A percentile compares a stretch with the other conserved stretches of the same genome.
phyloP scores from a whole-genome alignment of 805 yeast species.

The Kurtzmaniella fragi region DNA sequence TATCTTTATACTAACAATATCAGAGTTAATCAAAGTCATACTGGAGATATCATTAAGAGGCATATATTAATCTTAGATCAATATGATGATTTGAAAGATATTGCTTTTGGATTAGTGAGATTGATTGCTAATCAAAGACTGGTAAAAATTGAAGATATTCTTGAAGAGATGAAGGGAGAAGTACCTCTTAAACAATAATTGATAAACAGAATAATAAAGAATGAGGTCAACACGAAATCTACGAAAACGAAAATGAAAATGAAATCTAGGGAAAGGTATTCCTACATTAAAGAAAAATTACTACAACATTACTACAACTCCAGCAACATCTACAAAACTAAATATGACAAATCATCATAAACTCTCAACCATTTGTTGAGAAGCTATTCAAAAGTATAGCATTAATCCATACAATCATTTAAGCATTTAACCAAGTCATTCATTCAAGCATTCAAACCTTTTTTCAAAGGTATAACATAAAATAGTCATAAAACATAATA shows the following conservation, averaged over 20 bases:
- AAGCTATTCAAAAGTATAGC: too few species aligned
- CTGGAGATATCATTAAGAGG: constrained; percentile 40
- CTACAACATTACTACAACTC: too few species aligned
- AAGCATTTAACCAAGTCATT: too few species aligned
- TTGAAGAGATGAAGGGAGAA: constrained; percentile 44
- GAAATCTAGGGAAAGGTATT: not conserved
- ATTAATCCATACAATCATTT: too few species aligned
- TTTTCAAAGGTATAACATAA: too few species aligned
- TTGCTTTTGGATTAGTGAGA: constrained; percentile 51
- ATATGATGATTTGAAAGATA: constrained; percentile 62
- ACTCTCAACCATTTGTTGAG: too few species aligned
- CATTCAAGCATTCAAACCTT: too few species aligned
- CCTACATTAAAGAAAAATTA: too few species aligned
- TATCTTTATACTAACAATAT: constrained; percentile 4
- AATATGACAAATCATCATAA: too few species aligned
- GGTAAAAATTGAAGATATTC: constrained; percentile 41
- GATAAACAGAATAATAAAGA: not conserved
- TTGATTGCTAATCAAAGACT: constrained; percentile 58
- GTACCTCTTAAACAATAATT: not conserved
- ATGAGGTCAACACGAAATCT: not conserved
- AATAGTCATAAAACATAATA: too few species aligned
- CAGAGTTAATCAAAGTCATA: constrained; percentile 23
- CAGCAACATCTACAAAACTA: too few species aligned
- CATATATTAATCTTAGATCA: constrained; percentile 51
- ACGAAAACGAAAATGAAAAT: not conserved